Percentiles rank a stretch among this genome's conserved stretches.
Evolutionary conservation across 768 basidiomycete species (phyloP).

Genomic region (Trametes cingulata): DNA sequence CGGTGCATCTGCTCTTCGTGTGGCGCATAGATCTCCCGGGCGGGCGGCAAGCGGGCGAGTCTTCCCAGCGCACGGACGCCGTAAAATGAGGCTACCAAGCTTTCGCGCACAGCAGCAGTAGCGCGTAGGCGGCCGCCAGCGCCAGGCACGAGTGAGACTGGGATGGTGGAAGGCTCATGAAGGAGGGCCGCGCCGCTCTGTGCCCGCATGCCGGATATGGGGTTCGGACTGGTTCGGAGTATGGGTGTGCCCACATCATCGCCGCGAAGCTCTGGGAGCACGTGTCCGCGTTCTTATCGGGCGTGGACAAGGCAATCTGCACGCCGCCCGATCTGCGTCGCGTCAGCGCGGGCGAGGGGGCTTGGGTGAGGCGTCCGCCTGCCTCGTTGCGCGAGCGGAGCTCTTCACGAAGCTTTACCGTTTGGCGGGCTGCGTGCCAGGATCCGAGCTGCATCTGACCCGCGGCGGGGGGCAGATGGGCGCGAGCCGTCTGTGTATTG

Average conservation of each 20-base stretch:
- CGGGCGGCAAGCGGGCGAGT: neutral
- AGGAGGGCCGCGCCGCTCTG: neutral
- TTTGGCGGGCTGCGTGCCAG: conserved; percentile 6
- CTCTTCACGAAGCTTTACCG: conserved; percentile 14
- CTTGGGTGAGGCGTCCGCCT: neutral
- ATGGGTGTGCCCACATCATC: conserved; percentile 5
- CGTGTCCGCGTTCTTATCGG: conserved; percentile 21
- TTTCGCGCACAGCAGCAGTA: neutral
- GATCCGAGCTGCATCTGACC: conserved; percentile 18
- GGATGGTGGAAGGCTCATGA: no score
- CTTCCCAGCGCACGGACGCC: neutral
- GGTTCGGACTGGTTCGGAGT: conserved; percentile 8
- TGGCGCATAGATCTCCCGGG: neutral
- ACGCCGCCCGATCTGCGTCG: conserved; percentile 19
- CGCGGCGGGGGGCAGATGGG: neutral
- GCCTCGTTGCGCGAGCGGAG: conserved; percentile 11
- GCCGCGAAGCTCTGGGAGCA: conserved; percentile 17
- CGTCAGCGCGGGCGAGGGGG: neutral
- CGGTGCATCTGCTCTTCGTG: neutral
- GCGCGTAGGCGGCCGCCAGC: neutral
- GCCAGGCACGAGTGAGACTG: conserved; percentile 8
- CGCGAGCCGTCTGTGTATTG: neutral
- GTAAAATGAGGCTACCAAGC: conserved; percentile 3
- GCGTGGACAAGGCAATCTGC: conserved; percentile 24
- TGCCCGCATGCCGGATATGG: neutral